Conservation (phyloP, 352 stramenopile species). For the Phytophthora syringae region DNA sequence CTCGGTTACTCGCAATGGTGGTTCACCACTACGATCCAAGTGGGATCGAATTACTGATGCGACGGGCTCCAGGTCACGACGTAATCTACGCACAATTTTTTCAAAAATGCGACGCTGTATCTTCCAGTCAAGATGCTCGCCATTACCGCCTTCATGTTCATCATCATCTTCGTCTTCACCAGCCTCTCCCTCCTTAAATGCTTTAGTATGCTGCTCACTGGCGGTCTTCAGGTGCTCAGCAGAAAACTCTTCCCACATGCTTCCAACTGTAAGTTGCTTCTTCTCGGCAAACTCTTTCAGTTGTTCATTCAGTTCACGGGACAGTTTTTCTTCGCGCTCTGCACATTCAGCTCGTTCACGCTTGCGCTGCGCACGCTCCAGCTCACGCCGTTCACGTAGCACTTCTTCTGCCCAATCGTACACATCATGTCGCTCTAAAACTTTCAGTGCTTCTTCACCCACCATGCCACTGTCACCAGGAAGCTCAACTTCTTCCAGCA, state of each 20-base stretch:
- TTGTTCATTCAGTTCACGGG: conserved; percentile 38
- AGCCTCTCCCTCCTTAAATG: conserved; percentile 14
- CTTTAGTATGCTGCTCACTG: conserved; percentile 17
- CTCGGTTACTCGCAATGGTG: conserved; percentile 36
- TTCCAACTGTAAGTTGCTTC: conserved; percentile 32
- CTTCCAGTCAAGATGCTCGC: conserved; percentile 48
- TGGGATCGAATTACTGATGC: conserved; percentile 32
- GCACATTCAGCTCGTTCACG: conserved; percentile 54
- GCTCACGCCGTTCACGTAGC: conserved; percentile 47
- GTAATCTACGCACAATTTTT: conserved; percentile 50
- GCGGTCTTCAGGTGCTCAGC: conserved; percentile 17
- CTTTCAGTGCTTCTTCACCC: conserved; percentile 33
- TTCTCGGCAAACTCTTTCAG: conserved; percentile 25
- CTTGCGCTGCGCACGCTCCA: conserved; percentile 56
- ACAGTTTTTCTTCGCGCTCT: conserved; percentile 42
- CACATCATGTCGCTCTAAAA: conserved; percentile 60
- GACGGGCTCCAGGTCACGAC: conserved; percentile 37
- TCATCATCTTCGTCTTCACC: conserved; percentile 11
- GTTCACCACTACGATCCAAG: conserved; percentile 39
- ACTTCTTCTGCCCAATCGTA: conserved; percentile 71
- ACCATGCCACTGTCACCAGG: conserved; percentile 20
- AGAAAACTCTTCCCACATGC: conserved; percentile 37
- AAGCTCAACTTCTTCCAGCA: conserved; percentile 47
- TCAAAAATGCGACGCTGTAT: conserved; percentile 61
- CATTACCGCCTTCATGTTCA: conserved; percentile 10